A percentile compares a stretch with the other conserved stretches of the same genome.
Conservation (phyloP, 441 rosid species). For the Breynia disticha region DNA sequence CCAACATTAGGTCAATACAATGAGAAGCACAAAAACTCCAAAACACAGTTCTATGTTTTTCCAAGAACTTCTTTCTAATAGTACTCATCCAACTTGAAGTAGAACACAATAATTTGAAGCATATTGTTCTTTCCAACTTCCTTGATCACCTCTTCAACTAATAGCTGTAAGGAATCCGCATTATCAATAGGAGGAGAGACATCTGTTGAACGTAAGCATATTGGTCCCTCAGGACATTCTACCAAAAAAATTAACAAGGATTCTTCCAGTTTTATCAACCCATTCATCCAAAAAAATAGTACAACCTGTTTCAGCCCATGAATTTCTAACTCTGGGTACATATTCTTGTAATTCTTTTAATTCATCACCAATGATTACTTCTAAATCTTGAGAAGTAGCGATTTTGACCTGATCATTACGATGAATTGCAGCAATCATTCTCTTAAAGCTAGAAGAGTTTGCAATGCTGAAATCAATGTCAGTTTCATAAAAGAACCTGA, state of each 20-base stretch:
- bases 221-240: conserved; percentile 36
- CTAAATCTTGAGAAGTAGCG: conserved; percentile 32
- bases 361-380: conserved; percentile 38
- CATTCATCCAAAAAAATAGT: conserved; percentile 56
- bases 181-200: conserved; percentile 23
- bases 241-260: conserved; percentile 38
- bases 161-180: conserved; percentile 19
- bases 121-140: conserved; percentile 40
- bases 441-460: conserved; percentile 30
- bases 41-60: conserved; percentile 18
- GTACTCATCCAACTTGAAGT: conserved; percentile 34
- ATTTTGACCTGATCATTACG: conserved; percentile 16
- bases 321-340: conserved; percentile 27
- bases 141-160: conserved; percentile 29
- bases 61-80: conserved; percentile 23
- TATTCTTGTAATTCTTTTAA: conserved; percentile 23
- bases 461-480: conserved; percentile 31
- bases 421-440: conserved; percentile 23
- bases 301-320: conserved; percentile 49
- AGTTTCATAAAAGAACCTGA: conserved; percentile 41
- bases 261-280: conserved; percentile 34
- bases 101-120: conserved; percentile 43
- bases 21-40: conserved; percentile 45
- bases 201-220: conserved; percentile 37
- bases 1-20: conserved; percentile 45